phyloP scores from a whole-genome alignment of 192 early-diverging fungal genomes.

The Geranomyces variabilis region DNA sequence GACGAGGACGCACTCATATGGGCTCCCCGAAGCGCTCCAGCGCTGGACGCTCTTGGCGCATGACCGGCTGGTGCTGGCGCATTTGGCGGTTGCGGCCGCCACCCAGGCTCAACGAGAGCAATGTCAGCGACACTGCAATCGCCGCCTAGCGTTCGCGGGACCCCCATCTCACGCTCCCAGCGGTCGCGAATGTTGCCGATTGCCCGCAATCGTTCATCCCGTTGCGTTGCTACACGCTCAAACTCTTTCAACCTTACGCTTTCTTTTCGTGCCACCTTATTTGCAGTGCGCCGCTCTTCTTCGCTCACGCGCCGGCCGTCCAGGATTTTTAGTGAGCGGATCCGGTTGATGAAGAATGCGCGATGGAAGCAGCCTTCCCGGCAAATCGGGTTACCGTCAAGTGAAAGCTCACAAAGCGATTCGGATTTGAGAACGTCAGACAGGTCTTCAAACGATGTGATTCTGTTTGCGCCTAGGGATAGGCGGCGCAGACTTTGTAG shows the following conservation, averaged over 20 bases:
- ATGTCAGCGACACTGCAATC: background rate
- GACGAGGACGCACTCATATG: background rate
- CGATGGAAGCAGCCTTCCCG: conserved; percentile 37
- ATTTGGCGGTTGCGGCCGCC: background rate
- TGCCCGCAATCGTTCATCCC: conserved; percentile 30
- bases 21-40: background rate
- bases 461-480: conserved; percentile 36
- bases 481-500: conserved; percentile 37
- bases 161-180: conserved; percentile 12
- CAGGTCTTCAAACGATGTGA: conserved; percentile 42
- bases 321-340: conserved; percentile 44
- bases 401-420: conserved; percentile 7
- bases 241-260: conserved; percentile 43
- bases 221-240: conserved; percentile 34
- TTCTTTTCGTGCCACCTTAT: conserved; percentile 48
- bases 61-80: too few species aligned
- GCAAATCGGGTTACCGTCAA: conserved; percentile 24
- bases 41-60: background rate
- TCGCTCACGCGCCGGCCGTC: conserved; percentile 53
- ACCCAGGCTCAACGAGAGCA: background rate
- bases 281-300: conserved; percentile 51
- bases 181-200: background rate
- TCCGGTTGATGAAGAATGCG: conserved; percentile 43
- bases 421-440: conserved; percentile 31
- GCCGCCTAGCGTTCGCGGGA: background rate